These are phyloP conservation scores for Colletotrichum lindemuthianum DNA, from an alignment of 2,329 filamentous ascomycete species.

Conservation along the genomic window DNA sequence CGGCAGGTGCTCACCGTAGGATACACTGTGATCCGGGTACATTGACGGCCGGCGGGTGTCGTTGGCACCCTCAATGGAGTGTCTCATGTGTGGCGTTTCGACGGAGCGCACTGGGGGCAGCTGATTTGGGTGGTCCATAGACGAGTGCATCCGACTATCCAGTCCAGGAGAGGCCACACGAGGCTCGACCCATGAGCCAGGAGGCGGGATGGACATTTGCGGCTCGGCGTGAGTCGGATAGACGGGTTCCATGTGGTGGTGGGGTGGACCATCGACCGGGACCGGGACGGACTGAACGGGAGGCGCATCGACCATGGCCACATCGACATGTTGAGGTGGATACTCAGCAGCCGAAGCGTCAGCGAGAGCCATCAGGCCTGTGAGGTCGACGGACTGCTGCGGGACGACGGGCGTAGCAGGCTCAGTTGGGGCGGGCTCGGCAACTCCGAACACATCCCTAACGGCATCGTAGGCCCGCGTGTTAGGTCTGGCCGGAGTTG, in stretches of 20 bases:
- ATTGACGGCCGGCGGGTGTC: constrained; percentile 31
- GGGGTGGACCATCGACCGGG: constrained; percentile 14
- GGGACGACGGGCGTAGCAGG: constrained; percentile 23
- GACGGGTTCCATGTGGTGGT: constrained; percentile 21
- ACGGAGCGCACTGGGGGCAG: constrained; percentile 33
- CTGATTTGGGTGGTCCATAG: constrained; percentile 29
- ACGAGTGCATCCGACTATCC: constrained; percentile 18
- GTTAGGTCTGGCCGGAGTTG: constrained; percentile 28
- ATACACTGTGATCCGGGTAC: constrained; percentile 29
- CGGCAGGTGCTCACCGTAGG: constrained; percentile 29
- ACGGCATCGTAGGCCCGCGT: constrained; percentile 44
- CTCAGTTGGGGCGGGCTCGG: constrained; percentile 38
- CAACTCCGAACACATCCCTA: constrained; percentile 50
- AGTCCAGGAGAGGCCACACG: constrained; percentile 25
- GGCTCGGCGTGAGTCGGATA: constrained; percentile 23
- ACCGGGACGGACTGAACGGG: constrained; percentile 6
- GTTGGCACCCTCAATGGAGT: constrained; percentile 25
- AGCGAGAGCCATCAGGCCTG: constrained; percentile 25
- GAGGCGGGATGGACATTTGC: constrained; percentile 16
- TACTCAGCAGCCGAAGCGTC: constrained; percentile 16
- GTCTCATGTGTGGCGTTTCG: constrained; percentile 33
- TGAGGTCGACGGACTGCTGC: constrained; percentile 21
- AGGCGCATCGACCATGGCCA: constrained; percentile 18
- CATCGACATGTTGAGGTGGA: constrained; percentile 17
- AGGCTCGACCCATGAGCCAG: constrained; percentile 24